phyloP scores from a whole-genome alignment of 176 grass and related monocot species.

The Ensete glaucum region DNA sequence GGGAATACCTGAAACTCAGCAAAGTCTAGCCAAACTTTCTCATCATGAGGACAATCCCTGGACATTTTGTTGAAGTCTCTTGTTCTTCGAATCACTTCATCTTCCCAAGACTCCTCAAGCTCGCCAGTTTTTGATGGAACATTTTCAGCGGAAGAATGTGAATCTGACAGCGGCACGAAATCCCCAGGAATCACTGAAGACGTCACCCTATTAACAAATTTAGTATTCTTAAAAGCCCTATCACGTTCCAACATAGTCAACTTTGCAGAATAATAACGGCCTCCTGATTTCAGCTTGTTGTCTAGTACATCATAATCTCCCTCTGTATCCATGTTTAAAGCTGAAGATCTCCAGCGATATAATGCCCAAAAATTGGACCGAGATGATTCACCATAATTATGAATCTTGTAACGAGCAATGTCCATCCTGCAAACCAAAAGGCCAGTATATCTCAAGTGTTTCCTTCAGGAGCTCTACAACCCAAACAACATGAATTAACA shows the following conservation, averaged over 20 bases:
- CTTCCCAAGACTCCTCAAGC: constrained; percentile 90
- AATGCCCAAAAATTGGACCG: constrained; percentile 32
- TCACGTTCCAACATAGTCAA: constrained; percentile 57
- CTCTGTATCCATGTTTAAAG: constrained; percentile 45
- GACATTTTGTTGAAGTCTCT: constrained; percentile 86
- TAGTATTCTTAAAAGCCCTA: constrained; percentile 70
- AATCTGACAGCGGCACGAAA: constrained; percentile 49
- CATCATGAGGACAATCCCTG: constrained; percentile 71
- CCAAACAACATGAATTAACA: background rate
- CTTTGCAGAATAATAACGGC: constrained; percentile 69
- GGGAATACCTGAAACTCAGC: constrained; percentile 85
- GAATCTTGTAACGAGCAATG: constrained; percentile 72
- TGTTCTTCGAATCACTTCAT: constrained; percentile 80
- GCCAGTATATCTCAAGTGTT: background rate
- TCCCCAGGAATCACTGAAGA: constrained; percentile 45
- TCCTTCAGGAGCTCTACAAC: background rate
- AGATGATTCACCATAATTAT: constrained; percentile 32
- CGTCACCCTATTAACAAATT: constrained; percentile 40
- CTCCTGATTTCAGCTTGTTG: constrained; percentile 53
- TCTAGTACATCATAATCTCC: constrained; percentile 68
- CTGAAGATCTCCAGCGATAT: constrained; percentile 27
- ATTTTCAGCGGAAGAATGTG: constrained; percentile 31
- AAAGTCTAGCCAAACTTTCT: constrained; percentile 82
- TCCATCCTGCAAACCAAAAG: constrained; percentile 66
- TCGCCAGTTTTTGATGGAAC: constrained; percentile 29